These are phyloP conservation scores for Trichoderma atrobrunneum DNA, from an alignment of 2,329 filamentous ascomycete genomes.

Conservation along the genomic window DNA sequence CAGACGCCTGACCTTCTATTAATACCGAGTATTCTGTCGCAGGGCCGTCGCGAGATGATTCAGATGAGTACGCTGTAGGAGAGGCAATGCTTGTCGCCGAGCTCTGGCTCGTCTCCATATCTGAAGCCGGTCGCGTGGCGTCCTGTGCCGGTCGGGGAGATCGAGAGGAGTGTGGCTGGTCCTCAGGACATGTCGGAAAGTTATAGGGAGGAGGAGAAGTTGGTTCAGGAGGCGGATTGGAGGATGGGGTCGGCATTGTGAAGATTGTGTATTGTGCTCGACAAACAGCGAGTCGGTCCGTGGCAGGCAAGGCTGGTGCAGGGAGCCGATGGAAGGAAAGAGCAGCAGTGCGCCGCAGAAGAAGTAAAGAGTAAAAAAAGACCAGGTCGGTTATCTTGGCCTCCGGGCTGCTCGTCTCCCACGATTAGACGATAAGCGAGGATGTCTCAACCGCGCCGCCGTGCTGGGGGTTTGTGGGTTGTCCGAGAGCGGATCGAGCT, in stretches of 20 bases:
- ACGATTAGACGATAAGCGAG: neutral
- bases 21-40: conserved; percentile 27
- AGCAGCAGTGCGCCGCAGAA: neutral
- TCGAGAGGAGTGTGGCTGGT: conserved; percentile 32
- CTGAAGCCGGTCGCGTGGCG: conserved; percentile 22
- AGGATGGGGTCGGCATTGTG: conserved; percentile 46
- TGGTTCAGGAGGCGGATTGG: conserved; percentile 39
- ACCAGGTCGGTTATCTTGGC: neutral
- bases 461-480: neutral
- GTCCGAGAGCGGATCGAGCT: conserved; percentile 14
- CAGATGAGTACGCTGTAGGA: conserved; percentile 23
- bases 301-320: neutral
- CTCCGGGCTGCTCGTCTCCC: neutral
- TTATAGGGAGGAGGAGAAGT: conserved; percentile 37
- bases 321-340: neutral
- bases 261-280: conserved; percentile 21
- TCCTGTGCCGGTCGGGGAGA: conserved; percentile 28
- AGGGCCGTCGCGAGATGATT: conserved; percentile 24
- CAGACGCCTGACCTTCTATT: conserved; percentile 28
- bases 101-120: conserved; percentile 25
- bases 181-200: conserved; percentile 46
- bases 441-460: neutral
- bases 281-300: neutral
- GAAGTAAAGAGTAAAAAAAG: neutral
- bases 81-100: conserved; percentile 26